phyloP scores from a whole-genome alignment of 805 yeast species.

The Wickerhamiella vanderwaltii region DNA sequence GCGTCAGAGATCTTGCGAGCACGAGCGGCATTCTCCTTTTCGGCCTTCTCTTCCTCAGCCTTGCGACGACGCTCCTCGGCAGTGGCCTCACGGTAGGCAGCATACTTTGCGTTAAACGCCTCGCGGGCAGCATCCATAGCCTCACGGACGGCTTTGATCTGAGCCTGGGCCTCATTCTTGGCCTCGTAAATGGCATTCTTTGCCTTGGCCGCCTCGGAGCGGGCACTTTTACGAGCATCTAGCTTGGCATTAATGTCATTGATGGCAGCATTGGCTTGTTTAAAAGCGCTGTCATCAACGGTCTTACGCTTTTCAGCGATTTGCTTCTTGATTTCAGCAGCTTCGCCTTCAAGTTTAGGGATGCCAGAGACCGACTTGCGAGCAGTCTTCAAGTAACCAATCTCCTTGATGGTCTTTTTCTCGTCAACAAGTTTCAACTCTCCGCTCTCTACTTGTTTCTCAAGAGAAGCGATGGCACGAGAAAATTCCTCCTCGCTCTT shows the following conservation, averaged over 20 bases:
- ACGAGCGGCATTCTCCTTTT: constrained; percentile 38
- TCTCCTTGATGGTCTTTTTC: constrained; percentile 72
- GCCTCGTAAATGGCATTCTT: constrained; percentile 40
- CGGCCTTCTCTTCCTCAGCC: constrained; percentile 56
- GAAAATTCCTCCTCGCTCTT: constrained; percentile 31
- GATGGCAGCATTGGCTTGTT: constrained; percentile 50
- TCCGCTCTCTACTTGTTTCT: constrained; percentile 66
- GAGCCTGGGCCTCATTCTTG: constrained; percentile 44
- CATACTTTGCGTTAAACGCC: constrained; percentile 54
- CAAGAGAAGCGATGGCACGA: constrained; percentile 35
- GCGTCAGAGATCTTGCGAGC: constrained; percentile 51
- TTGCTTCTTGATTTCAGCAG: constrained; percentile 68
- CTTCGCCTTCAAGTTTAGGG: constrained; percentile 61
- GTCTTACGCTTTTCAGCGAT: constrained; percentile 62
- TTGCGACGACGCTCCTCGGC: constrained; percentile 62
- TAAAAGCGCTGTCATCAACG: constrained; percentile 47
- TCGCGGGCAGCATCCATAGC: constrained; percentile 34
- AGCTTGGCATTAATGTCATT: constrained; percentile 62
- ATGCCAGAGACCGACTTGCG: constrained; percentile 64
- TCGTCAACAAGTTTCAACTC: constrained; percentile 80
- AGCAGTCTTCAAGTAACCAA: constrained; percentile 67
- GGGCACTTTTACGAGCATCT: constrained; percentile 47
- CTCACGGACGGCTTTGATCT: constrained; percentile 54
- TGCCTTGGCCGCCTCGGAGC: constrained; percentile 52
- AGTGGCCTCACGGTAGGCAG: constrained; percentile 64